Base-by-base conservation (phyloP, 768 basidiomycete genomes). In the Fomitopsis pulvina region DNA sequence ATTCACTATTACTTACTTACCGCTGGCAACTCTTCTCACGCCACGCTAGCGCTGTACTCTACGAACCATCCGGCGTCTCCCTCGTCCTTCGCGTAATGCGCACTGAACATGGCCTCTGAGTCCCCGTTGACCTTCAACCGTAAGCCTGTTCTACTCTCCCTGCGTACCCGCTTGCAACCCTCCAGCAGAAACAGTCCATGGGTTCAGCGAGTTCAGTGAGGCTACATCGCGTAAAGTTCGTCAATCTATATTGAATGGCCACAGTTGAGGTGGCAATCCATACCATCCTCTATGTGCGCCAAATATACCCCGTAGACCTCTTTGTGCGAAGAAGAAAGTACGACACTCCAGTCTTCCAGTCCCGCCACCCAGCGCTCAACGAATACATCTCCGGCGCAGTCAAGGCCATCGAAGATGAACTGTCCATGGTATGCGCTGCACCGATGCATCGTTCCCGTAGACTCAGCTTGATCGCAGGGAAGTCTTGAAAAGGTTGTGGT, bases 231-330 rank as follows among this genome's bases (percentile, higher is more conserved):
- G 18, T 43, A 10, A n/a, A 4, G 43, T 24, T 29, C 18, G 6
- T 45, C 4, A 27, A 43, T 25, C 14, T 11, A 11, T 28, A 16
- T 4, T 45, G n/a, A 4, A 3, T 37, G 30, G 14, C 18, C 27
- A 10, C 48, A 98, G 95, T 98, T 57, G 95, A 98, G 63, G 88
- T 94, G 26, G 89, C 90, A 9, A 84, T 96, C 52, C 94, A 97
- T 62, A 85, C 85, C 3, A 91, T 98, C 53, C 77, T 98, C 4
- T 96, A 90, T 60, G 81, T 92, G 25, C 84, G 95, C 18, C 85
- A 88, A 57, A 75, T 98, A 44, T 98, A 97, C 60, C 95, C 94
- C 0, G 73, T 85, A 38, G 88, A 89, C 48, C 74, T 96, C 18
- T 98, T 98, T 63, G 75, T 87, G 32, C 78, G 92, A 37, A 77